Conservation (phyloP, 495 filamentous ascomycete species). For the Penicillium cosmopolitanum region DNA sequence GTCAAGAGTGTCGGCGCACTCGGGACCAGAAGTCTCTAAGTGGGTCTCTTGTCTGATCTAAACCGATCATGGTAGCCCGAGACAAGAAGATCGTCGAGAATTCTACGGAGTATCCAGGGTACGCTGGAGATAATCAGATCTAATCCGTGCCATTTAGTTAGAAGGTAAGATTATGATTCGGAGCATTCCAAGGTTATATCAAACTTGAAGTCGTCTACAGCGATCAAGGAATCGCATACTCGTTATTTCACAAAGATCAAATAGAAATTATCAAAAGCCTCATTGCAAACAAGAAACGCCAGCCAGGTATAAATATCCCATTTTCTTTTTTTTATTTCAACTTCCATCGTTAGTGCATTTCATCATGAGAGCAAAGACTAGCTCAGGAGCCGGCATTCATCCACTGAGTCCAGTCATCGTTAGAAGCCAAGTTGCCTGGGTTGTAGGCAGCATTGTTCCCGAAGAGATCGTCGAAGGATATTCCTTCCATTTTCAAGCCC, state of each 20-base stretch:
- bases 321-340: slow-evolving; percentile 24
- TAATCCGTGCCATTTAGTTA: not conserved
- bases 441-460: slow-evolving; percentile 36
- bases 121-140: not conserved
- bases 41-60: slow-evolving; percentile 22
- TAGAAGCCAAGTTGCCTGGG: slow-evolving; percentile 24
- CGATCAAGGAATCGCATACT: slow-evolving; percentile 1
- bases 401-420: slow-evolving; percentile 51
- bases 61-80: slow-evolving; percentile 16
- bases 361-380: slow-evolving; percentile 20
- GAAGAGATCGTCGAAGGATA: slow-evolving; percentile 50
- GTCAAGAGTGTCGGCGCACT: not conserved
- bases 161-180: not conserved
- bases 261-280: slow-evolving; percentile 4
- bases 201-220: not conserved
- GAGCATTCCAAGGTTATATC: not conserved
- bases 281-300: slow-evolving; percentile 20
- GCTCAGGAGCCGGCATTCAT: slow-evolving; percentile 35
- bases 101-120: not conserved
- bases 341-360: slow-evolving; percentile 30
- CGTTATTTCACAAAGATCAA: slow-evolving; percentile 9
- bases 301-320: slow-evolving; percentile 29
- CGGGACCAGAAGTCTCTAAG: slow-evolving; percentile 10
- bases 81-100: slow-evolving; percentile 6
- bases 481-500: slow-evolving; percentile 41